Evolutionary conservation across 805 yeast species (phyloP), one percentile per base, ranked within the genome.

Genomic region (Metahyphopichia silvanorum): DNA sequence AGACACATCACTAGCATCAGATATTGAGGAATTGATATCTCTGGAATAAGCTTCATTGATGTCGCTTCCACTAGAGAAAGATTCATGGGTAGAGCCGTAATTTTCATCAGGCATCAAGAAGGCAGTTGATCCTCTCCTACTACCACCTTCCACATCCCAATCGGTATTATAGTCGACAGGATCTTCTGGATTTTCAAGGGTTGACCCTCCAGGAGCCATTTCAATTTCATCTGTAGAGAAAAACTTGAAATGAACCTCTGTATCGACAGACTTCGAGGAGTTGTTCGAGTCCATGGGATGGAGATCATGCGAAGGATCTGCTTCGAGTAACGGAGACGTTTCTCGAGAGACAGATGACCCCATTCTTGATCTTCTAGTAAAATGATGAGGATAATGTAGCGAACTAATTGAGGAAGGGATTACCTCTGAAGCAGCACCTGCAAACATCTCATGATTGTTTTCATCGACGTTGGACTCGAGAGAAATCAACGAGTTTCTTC

Each of bases 161-260:
- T 77, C 70, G 6, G 86, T 79, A 49, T 84, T 82, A 48, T 79
- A 84, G 51, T 84, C 93, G 15, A 83, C 74, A 0, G 74, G 71
- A 20, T 71, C 66, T 20, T 59, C 64, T 2, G 72, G 68, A 44
- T 76, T 72, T 40, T 79, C 85, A 44, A 82, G 53, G 2, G 91
- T 82, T 2, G 96, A 85, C 1, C 91, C 72, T 29, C 96, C 96
- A 33, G 85, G 93, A 0, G 98, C 97, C 31, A 73, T 68, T 47
- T 83, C 89, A 28, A 91, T 81, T 44, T 87, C 93, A 35, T 84
- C 86, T 4, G 82, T 69, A 8, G 91, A 78, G 58, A 91, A 91
- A 54, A 89, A 91, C 39, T 78, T 74, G 63, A 93, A 91, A 34
- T 79, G 67, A 10, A 52, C 49, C 23, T 49, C 54, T 6, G 62